Evolutionary conservation across 257 asterid genomes (phyloP).

Genomic region (Lycium ferocissimum): DNA sequence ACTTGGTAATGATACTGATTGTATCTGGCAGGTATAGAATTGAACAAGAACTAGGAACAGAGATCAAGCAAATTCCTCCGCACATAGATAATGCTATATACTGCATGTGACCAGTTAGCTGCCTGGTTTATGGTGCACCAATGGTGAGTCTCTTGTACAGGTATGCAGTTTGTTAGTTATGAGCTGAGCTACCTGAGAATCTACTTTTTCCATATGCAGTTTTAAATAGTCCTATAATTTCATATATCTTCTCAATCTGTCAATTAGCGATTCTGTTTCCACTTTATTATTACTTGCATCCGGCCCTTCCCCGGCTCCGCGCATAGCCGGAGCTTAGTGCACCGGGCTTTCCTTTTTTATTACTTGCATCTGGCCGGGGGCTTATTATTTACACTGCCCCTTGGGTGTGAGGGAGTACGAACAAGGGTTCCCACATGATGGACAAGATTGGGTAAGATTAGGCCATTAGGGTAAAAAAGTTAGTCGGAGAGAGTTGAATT

Average conservation of each 20-base stretch:
- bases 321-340: no score
- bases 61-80: slow-evolving; percentile 92
- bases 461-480: not conserved
- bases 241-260: not conserved
- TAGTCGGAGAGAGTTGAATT: not conserved
- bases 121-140: slow-evolving; percentile 35
- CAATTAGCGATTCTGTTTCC: not conserved
- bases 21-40: slow-evolving; percentile 71
- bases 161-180: slow-evolving; percentile 14
- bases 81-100: slow-evolving; percentile 84
- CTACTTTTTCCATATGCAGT: not conserved
- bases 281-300: slow-evolving; percentile 23
- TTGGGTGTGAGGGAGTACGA: not conserved
- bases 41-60: slow-evolving; percentile 96
- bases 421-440: not conserved
- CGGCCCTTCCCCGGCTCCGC: no score
- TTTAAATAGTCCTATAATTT: slow-evolving; percentile 7
- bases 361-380: not conserved
- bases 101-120: slow-evolving; percentile 59
- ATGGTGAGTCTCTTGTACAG: slow-evolving; percentile 49
- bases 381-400: not conserved
- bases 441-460: not conserved
- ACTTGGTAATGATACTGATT: slow-evolving; percentile 29
- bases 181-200: not conserved
- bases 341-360: not conserved